These are phyloP conservation scores for Lyophyllum semitale DNA, from an alignment of 768 basidiomycete genomes.

Conservation along the genomic window DNA sequence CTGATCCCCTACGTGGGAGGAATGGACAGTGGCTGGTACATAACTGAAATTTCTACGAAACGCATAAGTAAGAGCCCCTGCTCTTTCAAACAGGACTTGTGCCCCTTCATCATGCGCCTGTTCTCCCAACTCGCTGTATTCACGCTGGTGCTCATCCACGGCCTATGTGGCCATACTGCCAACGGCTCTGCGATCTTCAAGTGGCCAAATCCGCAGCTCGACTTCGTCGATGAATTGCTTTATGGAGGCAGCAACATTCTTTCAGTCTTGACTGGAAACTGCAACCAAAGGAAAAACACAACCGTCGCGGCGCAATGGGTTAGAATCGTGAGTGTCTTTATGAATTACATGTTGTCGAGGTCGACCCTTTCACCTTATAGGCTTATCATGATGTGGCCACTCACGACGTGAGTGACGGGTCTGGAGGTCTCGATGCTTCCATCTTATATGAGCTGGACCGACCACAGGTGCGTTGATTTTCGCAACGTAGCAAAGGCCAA, in stretches of 20 bases:
- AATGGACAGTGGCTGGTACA: not conserved
- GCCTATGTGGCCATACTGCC: not conserved
- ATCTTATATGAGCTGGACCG: slow-evolving; percentile 24
- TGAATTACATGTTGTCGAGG: not conserved
- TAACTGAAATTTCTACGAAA: not conserved
- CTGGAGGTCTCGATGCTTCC: slow-evolving; percentile 30
- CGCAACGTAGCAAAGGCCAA: not conserved
- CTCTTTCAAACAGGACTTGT: not conserved
- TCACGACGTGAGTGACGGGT: slow-evolving; percentile 21
- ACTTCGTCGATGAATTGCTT: not conserved
- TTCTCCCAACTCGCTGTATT: not conserved
- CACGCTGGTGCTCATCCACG: not conserved
- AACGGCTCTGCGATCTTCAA: not conserved
- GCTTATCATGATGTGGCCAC: slow-evolving; percentile 29
- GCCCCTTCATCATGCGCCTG: not conserved
- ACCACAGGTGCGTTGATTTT: slow-evolving; percentile 12
- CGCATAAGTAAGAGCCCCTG: not conserved
- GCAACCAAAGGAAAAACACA: not conserved
- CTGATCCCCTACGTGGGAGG: not conserved
- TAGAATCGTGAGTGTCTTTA: not conserved
- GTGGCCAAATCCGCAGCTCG: not conserved
- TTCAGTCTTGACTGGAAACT: not conserved
- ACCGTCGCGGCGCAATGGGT: slow-evolving; percentile 1
- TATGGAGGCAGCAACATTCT: not conserved
- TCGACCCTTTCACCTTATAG: not conserved